Evolutionary conservation across 106 monocot species (phyloP).

Genomic region (Acorus gramineus): DNA sequence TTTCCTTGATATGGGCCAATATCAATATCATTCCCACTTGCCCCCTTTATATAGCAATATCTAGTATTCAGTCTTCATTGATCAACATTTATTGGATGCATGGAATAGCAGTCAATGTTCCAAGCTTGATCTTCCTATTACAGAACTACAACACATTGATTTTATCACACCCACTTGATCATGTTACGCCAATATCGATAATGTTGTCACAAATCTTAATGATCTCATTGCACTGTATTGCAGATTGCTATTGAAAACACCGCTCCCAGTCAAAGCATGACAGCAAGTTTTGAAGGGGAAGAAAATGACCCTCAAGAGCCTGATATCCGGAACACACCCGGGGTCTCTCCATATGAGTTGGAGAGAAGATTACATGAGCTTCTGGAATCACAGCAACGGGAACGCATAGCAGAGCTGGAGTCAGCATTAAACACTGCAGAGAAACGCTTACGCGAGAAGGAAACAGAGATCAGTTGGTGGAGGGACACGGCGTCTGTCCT

Average conservation of each 20-base stretch:
- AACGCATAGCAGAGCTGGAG: conserved; percentile 68
- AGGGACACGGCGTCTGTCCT: conserved; percentile 1
- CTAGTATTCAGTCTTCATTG: too few relatives aligned
- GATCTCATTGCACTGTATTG: background rate
- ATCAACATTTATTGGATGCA: too few relatives aligned
- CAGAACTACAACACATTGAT: too few relatives aligned
- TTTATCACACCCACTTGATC: too few relatives aligned
- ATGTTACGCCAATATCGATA: too few relatives aligned
- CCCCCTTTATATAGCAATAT: too few relatives aligned
- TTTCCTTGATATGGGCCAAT: too few relatives aligned
- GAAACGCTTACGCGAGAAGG: conserved; percentile 46
- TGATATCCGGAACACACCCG: conserved; percentile 5
- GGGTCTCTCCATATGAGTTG: conserved; percentile 52
- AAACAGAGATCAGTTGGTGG: conserved; percentile 61
- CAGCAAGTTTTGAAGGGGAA: conserved; percentile 4
- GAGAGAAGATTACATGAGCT: conserved; percentile 68
- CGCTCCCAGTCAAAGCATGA: conserved; percentile 18
- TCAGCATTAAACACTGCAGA: conserved; percentile 33
- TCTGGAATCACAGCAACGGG: conserved; percentile 48
- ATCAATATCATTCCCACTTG: too few relatives aligned
- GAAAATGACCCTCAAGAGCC: conserved; percentile 12
- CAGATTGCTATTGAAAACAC: conserved; percentile 22
- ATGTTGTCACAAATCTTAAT: too few relatives aligned
- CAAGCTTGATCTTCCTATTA: too few relatives aligned
- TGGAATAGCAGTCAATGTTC: too few relatives aligned